Evolutionary conservation across 208 protist genomes (phyloP).

Genomic region (Acanthamoeba lenticulata): DNA sequence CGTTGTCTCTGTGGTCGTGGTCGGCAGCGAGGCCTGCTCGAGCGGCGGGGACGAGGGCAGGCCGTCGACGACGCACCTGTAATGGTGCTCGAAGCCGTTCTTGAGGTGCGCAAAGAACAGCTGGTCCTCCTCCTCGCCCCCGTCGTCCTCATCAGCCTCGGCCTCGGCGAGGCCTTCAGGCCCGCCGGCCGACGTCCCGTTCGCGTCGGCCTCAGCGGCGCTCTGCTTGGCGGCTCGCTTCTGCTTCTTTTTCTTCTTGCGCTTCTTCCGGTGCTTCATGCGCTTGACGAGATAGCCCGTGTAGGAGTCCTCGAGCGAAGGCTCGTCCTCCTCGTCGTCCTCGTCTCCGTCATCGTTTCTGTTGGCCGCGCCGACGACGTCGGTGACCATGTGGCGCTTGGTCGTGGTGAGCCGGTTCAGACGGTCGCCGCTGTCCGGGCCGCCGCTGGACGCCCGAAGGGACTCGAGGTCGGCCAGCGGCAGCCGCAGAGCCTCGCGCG

Average conservation of each 20-base stretch:
- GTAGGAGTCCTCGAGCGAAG: constrained; percentile 40
- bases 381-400: neutral
- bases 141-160: neutral
- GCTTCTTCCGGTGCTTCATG: constrained; percentile 37
- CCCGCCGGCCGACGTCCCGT: neutral
- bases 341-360: neutral
- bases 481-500: neutral
- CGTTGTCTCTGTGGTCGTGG: neutral
- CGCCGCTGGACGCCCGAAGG: neutral
- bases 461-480: neutral
- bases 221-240: neutral
- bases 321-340: neutral
- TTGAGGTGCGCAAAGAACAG: constrained; percentile 48
- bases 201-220: neutral
- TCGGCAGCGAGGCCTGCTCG: neutral
- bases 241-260: constrained; percentile 40
- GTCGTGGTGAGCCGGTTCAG: neutral
- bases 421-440: neutral
- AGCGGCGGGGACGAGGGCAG: neutral
- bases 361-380: neutral
- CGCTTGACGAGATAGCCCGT: constrained; percentile 1
- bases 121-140: neutral
- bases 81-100: neutral
- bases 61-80: neutral
- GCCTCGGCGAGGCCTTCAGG: neutral